Conservation (phyloP, 345 rosid genomes). For the Pseudoturritis turrita region DNA sequence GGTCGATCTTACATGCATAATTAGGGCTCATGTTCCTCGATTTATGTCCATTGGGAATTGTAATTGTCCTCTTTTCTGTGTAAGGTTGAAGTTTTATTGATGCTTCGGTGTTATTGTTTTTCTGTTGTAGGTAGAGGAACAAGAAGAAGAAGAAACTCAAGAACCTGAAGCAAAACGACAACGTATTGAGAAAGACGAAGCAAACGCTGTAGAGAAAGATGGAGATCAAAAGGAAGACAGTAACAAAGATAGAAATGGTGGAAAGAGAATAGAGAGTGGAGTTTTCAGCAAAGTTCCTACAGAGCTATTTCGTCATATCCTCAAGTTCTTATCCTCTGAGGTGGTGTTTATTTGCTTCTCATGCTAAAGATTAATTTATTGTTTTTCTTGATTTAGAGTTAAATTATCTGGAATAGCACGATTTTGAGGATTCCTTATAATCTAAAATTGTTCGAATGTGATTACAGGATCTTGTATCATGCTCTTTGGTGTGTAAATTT, state of each 20-base stretch:
- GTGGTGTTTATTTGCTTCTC: constrained; percentile 27
- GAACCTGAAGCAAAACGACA: constrained; percentile 50
- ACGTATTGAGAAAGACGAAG: constrained; percentile 30
- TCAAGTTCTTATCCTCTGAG: constrained; percentile 94
- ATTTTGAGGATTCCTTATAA: not conserved
- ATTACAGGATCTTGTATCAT: constrained; percentile 77
- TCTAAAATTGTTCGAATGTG: constrained; percentile 1
- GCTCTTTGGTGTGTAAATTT: constrained; percentile 76
- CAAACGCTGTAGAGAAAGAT: constrained; percentile 13
- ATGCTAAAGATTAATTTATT: not conserved
- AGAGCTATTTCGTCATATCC: constrained; percentile 74
- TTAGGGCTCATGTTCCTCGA: not conserved
- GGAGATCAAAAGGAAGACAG: constrained; percentile 19
- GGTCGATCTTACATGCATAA: not conserved
- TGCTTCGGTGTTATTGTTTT: not conserved
- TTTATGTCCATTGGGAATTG: not conserved
- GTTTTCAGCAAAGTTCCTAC: constrained; percentile 72
- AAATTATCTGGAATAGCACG: not conserved
- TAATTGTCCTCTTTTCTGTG: not conserved
- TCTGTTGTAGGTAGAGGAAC: constrained; percentile 32
- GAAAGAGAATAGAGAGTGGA: constrained; percentile 58
- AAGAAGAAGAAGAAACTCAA: constrained; percentile 18
- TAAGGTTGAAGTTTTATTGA: not conserved
- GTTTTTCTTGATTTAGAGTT: not conserved
- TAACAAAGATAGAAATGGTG: constrained; percentile 10